phyloP scores from a whole-genome alignment of 2,329 filamentous ascomycete species.

The Arthroderma sp. region DNA sequence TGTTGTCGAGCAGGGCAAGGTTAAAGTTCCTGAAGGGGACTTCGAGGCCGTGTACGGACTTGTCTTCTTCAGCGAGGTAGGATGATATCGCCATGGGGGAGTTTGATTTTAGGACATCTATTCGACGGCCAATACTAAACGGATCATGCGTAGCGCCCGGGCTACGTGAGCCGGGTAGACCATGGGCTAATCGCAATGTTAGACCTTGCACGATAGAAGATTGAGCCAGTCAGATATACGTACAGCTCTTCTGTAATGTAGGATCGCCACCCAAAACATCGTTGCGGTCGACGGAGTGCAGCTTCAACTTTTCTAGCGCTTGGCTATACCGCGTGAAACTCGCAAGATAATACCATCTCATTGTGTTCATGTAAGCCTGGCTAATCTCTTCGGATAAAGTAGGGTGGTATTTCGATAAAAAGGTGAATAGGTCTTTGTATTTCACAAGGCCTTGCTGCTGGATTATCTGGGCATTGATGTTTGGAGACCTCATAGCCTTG shows the following conservation, averaged over 20 bases:
- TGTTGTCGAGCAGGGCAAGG: slow-evolving; percentile 82
- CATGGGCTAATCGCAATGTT: slow-evolving; percentile 18
- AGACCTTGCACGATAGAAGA: slow-evolving; percentile 6
- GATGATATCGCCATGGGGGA: slow-evolving; percentile 69
- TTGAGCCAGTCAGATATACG: slow-evolving; percentile 9
- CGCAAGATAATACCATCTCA: slow-evolving; percentile 94
- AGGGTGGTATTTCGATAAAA: slow-evolving; percentile 69
- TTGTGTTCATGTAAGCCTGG: slow-evolving; percentile 92
- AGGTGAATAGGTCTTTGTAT: slow-evolving; percentile 78
- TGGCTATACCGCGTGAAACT: slow-evolving; percentile 82
- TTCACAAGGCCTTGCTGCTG: slow-evolving; percentile 83
- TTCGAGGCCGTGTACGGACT: slow-evolving; percentile 74
- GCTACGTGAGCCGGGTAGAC: slow-evolving; percentile 27
- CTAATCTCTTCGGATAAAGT: slow-evolving; percentile 80
- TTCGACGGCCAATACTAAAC: slow-evolving; percentile 74
- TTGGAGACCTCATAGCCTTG: slow-evolving; percentile 82
- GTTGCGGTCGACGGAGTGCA: slow-evolving; percentile 70
- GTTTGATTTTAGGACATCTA: slow-evolving; percentile 63
- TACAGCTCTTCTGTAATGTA: slow-evolving; percentile 46
- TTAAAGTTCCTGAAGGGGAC: slow-evolving; percentile 90
- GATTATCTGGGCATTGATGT: slow-evolving; percentile 93
- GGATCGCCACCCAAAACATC: slow-evolving; percentile 75
- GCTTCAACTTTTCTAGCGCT: slow-evolving; percentile 68
- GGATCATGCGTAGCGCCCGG: slow-evolving; percentile 53
- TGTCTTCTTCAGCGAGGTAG: slow-evolving; percentile 83